Base-by-base conservation (phyloP, 73 alveolate species). In the Durusdinium trenchii region DNA sequence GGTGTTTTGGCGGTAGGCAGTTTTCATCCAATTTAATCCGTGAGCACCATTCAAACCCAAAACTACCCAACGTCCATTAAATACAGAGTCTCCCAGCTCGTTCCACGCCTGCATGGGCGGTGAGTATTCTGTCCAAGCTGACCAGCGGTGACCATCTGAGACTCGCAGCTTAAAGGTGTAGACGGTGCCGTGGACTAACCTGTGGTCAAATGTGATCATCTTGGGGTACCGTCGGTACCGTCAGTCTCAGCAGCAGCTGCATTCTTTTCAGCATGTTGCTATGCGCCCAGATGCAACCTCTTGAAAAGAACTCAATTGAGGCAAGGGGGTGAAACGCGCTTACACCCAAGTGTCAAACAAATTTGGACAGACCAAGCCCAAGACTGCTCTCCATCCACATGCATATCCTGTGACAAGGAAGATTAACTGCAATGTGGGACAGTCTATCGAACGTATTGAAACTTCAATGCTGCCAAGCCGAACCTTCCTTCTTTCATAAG, bases 141-240 rank as follows among this genome's bases (percentile, higher is more conserved):
- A n/a, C 98, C 98, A 91, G 32, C 98, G 98, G 16, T 67, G 85
- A 42, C 98, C 98, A n/a, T 91, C 98, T 3, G 84, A 57, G 42
- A 91, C 98, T 14, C 98, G 98, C 6, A 91, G 98, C 73, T 89
- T 75, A 60, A 91, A 91, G 98, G 98, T 91, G 98, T 91, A 91
- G 67, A 91, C 98, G 45, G 89, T 91, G 98, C 98, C 98, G 35
- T 47, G 51, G 90, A 57, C 78, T 60, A 91, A 50, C 69, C 98
- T 91, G 36, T 18, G 45, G 36, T 26, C 47, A 28, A 47, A 64
- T 32, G 6, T 1, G 79, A 43, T 18, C 1, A 26, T 64, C 1
- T 64, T 64, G 79, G 79, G 64, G 47, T 2, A 43, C 20, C 18
- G n/a, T 2, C 18, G 71, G 35, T 47, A 60, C n/a, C n/a, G 18